A percentile compares a stretch with the other conserved stretches of the same genome.
phyloP scores from a whole-genome alignment of 441 rosid species.

The Rhodomyrtus psidioides region DNA sequence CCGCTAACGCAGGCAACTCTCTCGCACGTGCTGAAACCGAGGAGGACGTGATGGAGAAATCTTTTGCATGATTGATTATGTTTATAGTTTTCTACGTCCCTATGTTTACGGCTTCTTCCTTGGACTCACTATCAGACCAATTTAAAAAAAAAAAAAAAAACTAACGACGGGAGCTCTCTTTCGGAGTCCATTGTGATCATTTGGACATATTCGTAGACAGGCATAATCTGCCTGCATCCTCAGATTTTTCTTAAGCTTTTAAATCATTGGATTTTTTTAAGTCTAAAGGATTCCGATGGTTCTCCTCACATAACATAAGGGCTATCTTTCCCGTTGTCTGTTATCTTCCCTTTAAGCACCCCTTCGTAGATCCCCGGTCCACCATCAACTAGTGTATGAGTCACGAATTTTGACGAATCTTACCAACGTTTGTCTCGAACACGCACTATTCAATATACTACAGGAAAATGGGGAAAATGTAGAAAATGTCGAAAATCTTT shows the following conservation, averaged over 20 bases:
- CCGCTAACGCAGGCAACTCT: background rate
- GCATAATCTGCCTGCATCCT: background rate
- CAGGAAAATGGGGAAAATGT: too few species aligned
- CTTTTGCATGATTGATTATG: background rate
- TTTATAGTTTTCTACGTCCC: background rate
- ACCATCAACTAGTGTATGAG: background rate
- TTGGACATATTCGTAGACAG: background rate
- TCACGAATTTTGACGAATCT: background rate
- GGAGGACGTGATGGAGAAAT: background rate
- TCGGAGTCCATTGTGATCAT: background rate
- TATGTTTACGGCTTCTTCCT: background rate
- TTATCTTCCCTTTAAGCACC: background rate
- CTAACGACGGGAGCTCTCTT: background rate
- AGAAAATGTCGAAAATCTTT: too few species aligned
- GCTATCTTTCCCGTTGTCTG: background rate
- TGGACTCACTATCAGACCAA: background rate
- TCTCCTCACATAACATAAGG: background rate
- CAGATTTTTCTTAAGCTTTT: background rate
- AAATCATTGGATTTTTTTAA: background rate
- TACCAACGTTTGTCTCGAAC: too few species aligned
- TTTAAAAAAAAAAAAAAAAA: background rate
- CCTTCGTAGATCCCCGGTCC: background rate
- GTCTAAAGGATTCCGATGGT: background rate
- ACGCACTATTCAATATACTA: too few species aligned
- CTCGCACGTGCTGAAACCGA: background rate